These are phyloP conservation scores for Strobilomyces echinocephalus DNA, from an alignment of 768 basidiomycete genomes.

Conservation along the genomic window DNA sequence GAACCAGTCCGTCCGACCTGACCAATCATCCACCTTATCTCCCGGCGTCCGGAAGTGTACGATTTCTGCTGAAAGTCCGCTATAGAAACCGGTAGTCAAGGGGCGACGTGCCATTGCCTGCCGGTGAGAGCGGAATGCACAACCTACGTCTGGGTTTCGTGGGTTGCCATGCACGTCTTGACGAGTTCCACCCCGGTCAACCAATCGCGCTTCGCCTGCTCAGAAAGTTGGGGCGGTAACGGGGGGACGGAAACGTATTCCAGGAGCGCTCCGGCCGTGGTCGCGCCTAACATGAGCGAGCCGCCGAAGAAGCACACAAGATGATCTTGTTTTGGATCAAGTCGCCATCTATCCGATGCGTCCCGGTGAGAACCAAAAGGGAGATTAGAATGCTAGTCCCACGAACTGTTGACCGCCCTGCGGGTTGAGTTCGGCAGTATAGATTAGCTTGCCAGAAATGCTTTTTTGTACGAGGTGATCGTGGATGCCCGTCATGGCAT, in stretches of 20 bases:
- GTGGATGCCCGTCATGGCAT: slow-evolving; percentile 80
- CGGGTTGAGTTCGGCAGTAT: slow-evolving; percentile 80
- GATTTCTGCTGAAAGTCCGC: slow-evolving; percentile 86
- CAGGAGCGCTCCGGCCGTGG: slow-evolving; percentile 52
- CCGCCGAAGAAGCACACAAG: slow-evolving; percentile 94
- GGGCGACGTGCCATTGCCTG: not conserved
- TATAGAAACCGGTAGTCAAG: slow-evolving; percentile 23
- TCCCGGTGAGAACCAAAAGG: slow-evolving; percentile 6
- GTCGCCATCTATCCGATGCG: slow-evolving; percentile 56
- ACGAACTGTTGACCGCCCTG: slow-evolving; percentile 40
- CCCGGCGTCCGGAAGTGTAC: slow-evolving; percentile 73
- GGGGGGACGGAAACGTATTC: slow-evolving; percentile 66
- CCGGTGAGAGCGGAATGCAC: not conserved
- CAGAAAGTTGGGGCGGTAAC: slow-evolving; percentile 53
- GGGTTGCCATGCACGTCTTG: slow-evolving; percentile 83
- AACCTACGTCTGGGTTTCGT: slow-evolving; percentile 77
- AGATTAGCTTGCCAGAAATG: slow-evolving; percentile 52
- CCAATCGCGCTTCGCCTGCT: slow-evolving; percentile 72
- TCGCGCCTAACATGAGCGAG: slow-evolving; percentile 86
- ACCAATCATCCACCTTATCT: slow-evolving; percentile 46
- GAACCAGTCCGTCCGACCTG: slow-evolving; percentile 68
- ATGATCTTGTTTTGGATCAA: slow-evolving; percentile 90
- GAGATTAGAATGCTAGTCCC: not conserved
- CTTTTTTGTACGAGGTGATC: slow-evolving; percentile 66
- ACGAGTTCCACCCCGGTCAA: slow-evolving; percentile 73